phyloP scores from a whole-genome alignment of 1,284 basidiomycete genomes.

The Sanghuangporus sanghuang region DNA sequence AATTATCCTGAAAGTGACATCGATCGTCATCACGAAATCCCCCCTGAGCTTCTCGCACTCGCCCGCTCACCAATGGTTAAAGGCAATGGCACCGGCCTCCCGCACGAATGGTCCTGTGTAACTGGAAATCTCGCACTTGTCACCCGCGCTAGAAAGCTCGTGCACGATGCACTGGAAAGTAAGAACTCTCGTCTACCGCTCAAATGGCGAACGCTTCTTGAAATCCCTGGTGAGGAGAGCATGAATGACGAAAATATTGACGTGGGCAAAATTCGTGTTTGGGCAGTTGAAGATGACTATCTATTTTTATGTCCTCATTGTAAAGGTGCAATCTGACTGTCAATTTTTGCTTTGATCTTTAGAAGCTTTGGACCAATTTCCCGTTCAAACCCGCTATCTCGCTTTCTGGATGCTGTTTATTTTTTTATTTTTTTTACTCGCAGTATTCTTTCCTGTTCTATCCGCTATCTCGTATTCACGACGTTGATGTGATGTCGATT shows the following conservation, averaged over 20 bases:
- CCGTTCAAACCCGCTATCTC: background rate
- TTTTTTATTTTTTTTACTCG: no score
- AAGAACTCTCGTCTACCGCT: background rate
- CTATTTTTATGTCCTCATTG: slow-evolving; percentile 8
- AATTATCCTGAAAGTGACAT: no score
- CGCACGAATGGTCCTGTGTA: background rate
- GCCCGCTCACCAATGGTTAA: slow-evolving; percentile 16
- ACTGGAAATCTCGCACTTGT: slow-evolving; percentile 10
- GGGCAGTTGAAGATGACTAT: background rate
- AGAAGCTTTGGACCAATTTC: background rate
- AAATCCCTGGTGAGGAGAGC: background rate
- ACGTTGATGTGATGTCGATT: no score
- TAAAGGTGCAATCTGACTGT: background rate
- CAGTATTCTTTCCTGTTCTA: no score
- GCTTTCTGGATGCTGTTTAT: background rate
- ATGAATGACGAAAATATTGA: background rate
- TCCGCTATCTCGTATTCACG: no score
- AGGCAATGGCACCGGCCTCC: slow-evolving; percentile 5
- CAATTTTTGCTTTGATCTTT: no score
- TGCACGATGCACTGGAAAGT: background rate
- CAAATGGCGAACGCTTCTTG: background rate
- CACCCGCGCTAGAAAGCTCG: slow-evolving; percentile 3
- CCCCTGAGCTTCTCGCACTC: slow-evolving; percentile 5
- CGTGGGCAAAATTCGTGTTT: background rate
- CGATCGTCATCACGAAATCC: background rate